phyloP scores from a whole-genome alignment of 768 basidiomycete genomes.

The Hortiboletus campestris region DNA sequence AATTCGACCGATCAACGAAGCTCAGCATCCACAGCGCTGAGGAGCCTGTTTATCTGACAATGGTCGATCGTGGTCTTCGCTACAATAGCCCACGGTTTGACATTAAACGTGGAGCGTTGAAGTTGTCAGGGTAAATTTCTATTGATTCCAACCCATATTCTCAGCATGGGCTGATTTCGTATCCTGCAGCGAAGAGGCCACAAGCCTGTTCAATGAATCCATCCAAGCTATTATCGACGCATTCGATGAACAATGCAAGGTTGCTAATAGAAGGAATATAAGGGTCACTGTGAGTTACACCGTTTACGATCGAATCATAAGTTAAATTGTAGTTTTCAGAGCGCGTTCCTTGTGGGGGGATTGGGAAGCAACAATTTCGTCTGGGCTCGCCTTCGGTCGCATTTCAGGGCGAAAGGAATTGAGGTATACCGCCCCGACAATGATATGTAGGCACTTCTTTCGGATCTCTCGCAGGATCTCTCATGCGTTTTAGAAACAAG shows the following conservation, averaged over 20 bases:
- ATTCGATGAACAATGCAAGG: conserved; percentile 9
- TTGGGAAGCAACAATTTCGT: conserved; percentile 5
- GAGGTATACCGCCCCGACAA: conserved; percentile 5
- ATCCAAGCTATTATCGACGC: conserved; percentile 12
- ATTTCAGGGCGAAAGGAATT: conserved; percentile 1
- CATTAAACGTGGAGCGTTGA: conserved; percentile 6
- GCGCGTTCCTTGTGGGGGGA: conserved; percentile 14
- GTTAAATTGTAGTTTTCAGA: not conserved
- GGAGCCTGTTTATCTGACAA: not conserved
- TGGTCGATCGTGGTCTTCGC: not conserved
- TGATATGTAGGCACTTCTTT: conserved; percentile 1
- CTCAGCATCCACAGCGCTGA: not conserved
- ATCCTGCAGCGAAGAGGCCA: conserved; percentile 1
- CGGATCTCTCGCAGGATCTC: not conserved
- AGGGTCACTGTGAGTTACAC: conserved; percentile 1
- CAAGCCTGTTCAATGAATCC: conserved; percentile 5
- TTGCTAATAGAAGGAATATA: not conserved
- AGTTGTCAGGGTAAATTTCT: conserved; percentile 4
- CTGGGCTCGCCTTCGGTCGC: conserved; percentile 2
- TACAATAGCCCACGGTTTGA: not conserved
- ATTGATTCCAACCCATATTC: not conserved
- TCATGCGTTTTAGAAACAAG: conserved; percentile 3
- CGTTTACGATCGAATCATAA: not conserved
- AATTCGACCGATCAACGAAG: conserved; percentile 13
- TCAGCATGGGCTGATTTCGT: not conserved